Conservation (phyloP, 2,329 filamentous ascomycete genomes). For the Akanthomyces uredinophilus region DNA sequence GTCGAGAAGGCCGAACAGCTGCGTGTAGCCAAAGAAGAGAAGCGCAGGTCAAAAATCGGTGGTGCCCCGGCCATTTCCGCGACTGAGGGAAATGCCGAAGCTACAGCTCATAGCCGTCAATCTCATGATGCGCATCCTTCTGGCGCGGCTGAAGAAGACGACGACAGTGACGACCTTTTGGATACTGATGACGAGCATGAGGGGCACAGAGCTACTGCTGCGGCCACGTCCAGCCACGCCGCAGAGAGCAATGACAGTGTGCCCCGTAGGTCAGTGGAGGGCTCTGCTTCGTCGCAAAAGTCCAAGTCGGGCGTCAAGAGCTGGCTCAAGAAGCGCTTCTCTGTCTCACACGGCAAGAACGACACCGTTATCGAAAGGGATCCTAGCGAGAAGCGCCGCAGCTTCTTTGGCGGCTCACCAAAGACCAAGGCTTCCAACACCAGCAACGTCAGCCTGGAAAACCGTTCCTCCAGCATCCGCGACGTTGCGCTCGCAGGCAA, state of each 20-base stretch:
- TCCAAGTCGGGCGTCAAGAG: slow-evolving; percentile 42
- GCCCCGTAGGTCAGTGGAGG: slow-evolving; percentile 15
- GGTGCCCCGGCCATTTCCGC: slow-evolving; percentile 16
- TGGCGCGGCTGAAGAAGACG: slow-evolving; percentile 7
- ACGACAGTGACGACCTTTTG: slow-evolving; percentile 13
- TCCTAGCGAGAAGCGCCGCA: slow-evolving; percentile 26
- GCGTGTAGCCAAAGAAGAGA: slow-evolving; percentile 45
- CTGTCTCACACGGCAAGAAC: slow-evolving; percentile 33
- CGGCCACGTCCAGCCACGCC: neutral
- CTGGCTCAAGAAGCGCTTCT: slow-evolving; percentile 53
- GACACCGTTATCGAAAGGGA: slow-evolving; percentile 21
- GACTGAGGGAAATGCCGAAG: slow-evolving; percentile 12
- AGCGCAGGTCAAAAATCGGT: slow-evolving; percentile 38
- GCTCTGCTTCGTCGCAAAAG: slow-evolving; percentile 21
- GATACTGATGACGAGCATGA: slow-evolving; percentile 18
- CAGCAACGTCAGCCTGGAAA: slow-evolving; percentile 40
- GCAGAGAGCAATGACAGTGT: slow-evolving; percentile 8
- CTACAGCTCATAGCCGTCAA: neutral
- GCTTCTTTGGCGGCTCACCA: slow-evolving; percentile 48
- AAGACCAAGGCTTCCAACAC: slow-evolving; percentile 32
- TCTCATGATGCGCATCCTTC: slow-evolving; percentile 15
- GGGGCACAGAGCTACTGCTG: slow-evolving; percentile 14
- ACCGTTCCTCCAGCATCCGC: slow-evolving; percentile 38
- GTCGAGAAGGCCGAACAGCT: slow-evolving; percentile 50
- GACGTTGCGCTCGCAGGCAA: slow-evolving; percentile 44